Evolutionary conservation across 1,284 basidiomycete genomes (phyloP), one percentile per base, ranked within the genome.

Genomic region (Ganoderma boninense): DNA sequence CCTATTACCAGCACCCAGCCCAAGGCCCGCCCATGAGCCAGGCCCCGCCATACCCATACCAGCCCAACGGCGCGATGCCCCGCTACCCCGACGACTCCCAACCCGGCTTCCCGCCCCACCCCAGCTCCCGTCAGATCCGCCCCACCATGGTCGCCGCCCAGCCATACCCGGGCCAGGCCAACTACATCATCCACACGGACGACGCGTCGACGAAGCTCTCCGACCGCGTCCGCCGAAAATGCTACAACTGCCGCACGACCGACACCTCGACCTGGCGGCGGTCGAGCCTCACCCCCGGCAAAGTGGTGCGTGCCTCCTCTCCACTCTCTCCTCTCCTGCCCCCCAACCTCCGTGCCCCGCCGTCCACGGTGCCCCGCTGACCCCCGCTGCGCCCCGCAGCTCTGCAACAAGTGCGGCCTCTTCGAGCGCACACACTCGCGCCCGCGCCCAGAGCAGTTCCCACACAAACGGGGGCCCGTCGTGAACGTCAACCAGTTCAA

Each of bases 331-430:
- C 42, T 14, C 42, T 3, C 29, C 29, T 32, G 29, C 60, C 44
- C 4, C 13, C 18, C 13, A 1, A 20, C 18, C 38, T 6, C 60
- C 56, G 4, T 44, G 64, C 54, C 56, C 61, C 23, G 40, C 42
- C 40, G 32, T 40, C 20, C 61, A 38, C 42, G 35, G 13, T 40
- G 5, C 13, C 16, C 29, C 62, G 26, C 46, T 23, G 23, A 54
- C 23, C 46, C 32, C 52, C 29, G 29, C 29, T 38, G 7, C 32
- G 20, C 5, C 23, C 40, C 23, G 4, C 71, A 94, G 92, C 86
- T 95, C n/a, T 95, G 93, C 84, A 95, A 95, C 86, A 95, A 95
- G 78, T 95, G 93, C 77, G 93, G 93, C 29, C 82, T 95, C 11
- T 95, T 95, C 76, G 93, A 95, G 79, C 89, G 93, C 67, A 95